A percentile compares a stretch with the other conserved stretches of the same genome.
phyloP scores from a whole-genome alignment of 805 yeast species.

The Sugiyamaella chiloensis region DNA sequence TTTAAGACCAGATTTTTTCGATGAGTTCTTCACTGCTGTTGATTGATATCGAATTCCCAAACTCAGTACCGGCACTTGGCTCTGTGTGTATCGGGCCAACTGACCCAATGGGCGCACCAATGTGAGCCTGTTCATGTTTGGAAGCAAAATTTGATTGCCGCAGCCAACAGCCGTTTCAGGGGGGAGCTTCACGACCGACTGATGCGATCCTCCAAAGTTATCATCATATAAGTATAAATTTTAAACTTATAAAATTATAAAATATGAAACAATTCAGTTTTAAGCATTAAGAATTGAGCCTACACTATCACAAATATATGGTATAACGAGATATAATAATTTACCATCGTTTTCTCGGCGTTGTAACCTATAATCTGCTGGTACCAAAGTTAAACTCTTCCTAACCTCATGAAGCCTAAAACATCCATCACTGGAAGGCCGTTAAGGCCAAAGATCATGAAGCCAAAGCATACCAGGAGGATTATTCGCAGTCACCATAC shows the following conservation, averaged over 20 bases:
- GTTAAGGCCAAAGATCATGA: conserved; percentile 27
- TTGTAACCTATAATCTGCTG: no score
- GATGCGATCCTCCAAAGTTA: neutral
- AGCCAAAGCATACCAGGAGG: conserved; percentile 48
- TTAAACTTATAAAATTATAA: no score
- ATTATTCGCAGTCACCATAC: conserved; percentile 77
- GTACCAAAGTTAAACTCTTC: no score
- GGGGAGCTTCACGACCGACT: neutral
- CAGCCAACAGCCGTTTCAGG: conserved; percentile 2
- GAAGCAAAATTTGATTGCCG: conserved; percentile 1
- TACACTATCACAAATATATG: no score
- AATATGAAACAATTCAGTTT: no score
- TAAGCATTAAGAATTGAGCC: no score
- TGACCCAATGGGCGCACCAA: neutral
- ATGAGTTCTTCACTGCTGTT: neutral
- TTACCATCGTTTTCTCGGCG: no score
- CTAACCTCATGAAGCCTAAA: conserved; percentile 13
- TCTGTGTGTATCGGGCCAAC: neutral
- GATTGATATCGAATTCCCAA: neutral
- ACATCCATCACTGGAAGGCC: conserved; percentile 36
- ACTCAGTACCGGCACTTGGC: neutral
- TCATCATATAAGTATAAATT: no score
- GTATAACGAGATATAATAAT: no score
- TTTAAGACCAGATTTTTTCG: no score
- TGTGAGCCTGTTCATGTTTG: neutral